Evolutionary conservation across 495 filamentous ascomycete genomes (phyloP), one percentile per base, ranked within the genome.

Genomic region (Aspergillus nanangensis): DNA sequence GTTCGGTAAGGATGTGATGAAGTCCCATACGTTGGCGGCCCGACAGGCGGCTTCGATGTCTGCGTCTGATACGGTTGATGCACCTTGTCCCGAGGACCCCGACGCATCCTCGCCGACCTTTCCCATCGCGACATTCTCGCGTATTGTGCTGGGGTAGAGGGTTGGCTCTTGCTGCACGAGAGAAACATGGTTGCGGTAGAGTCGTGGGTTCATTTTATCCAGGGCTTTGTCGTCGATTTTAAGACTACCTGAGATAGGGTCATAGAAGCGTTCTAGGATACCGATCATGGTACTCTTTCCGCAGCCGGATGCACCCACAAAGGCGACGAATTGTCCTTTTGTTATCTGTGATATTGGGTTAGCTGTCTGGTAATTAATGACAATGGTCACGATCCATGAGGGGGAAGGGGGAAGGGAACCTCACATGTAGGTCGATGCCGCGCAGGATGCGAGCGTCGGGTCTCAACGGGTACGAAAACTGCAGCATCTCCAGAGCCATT

Each of bases 191-290:
- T 31, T 45, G 43, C 66, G 55, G 41, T 66, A 68, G 0, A 47
- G 36, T 11, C 20, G 15, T 17, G 54, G 46, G 21, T 58, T 55
- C 11, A 65, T n/a, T 32, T 14, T 38, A 0, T 23, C 23, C 11
- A 64, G 42, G 5, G 47, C 17, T 20, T 19, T 37, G 8, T 14
- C 2, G 38, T 66, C 59, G 32, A 75, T 18, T 8, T 35, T 44
- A 34, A 76, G 57, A 7, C 20, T 23, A 31, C 68, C 72, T 15
- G 35, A 21, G 9, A 41, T 52, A 15, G 63, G 67, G 44, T 77
- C 73, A 47, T 77, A 80, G 47, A 78, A 73, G 11, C 80, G 67
- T 49, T 81, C 77, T 9, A 84, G 55, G 3, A 83, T 9, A 5
- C 8, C 8, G 15, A 44, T 36, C 9, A 44, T 15, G n/a, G 29